Conservation (phyloP, 331 rosid genomes). For the Pyrus hybrid region DNA sequence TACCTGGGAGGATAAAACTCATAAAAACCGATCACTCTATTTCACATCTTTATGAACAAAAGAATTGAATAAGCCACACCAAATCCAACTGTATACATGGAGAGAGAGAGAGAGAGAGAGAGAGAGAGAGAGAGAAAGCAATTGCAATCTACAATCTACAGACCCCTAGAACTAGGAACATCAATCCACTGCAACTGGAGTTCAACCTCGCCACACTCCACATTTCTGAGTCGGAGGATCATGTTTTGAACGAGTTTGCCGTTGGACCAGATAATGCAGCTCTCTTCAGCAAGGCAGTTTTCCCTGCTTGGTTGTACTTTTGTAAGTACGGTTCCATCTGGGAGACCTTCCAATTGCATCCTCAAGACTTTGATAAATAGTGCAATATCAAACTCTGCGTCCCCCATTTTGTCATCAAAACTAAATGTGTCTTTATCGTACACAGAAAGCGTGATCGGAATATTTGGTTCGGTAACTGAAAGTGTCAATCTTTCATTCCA, state of each 20-base stretch:
- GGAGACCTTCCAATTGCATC: conserved; percentile 7
- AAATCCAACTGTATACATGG: neutral
- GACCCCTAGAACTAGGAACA: no score
- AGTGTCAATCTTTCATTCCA: conserved; percentile 12
- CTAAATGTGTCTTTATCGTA: conserved; percentile 33
- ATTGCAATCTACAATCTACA: no score
- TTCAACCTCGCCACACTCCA: no score
- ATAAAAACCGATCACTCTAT: neutral
- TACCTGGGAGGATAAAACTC: neutral
- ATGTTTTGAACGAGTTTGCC: conserved; percentile 27
- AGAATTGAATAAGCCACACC: neutral
- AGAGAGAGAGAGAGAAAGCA: no score
- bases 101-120: neutral
- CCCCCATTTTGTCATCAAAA: conserved; percentile 39
- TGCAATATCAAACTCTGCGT: conserved; percentile 25
- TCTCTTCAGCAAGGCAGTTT: conserved; percentile 33
- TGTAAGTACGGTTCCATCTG: conserved; percentile 23
- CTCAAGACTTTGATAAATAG: conserved; percentile 10
- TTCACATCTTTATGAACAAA: neutral
- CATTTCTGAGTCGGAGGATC: conserved; percentile 20
- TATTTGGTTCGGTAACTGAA: neutral
- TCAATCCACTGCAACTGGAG: no score
- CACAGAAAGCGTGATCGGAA: conserved; percentile 13
- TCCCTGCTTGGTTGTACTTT: conserved; percentile 21
- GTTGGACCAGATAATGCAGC: conserved; percentile 17